Base-by-base conservation (phyloP, 805 yeast species). In the Lipomyces yamadae region DNA sequence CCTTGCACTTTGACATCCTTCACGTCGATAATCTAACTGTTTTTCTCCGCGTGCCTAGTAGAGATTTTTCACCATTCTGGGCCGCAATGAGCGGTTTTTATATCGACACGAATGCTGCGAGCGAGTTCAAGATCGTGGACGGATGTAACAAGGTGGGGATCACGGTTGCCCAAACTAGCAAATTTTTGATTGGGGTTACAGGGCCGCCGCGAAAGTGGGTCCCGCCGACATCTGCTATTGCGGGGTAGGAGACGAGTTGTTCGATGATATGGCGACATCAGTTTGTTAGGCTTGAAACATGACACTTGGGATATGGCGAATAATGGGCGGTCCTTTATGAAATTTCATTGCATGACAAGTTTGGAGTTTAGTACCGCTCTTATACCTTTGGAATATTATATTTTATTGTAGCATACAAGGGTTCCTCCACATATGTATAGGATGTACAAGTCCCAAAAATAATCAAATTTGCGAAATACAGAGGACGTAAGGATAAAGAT, bases 171-270 rank as follows among this genome's bases (percentile, higher is more conserved):
- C 5, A 58, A 29, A 35, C 66, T 3, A 50, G 69, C 32, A 50
- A 24, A 37, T 42, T 61, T 29, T 33, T 60, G 35, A 56, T 56
- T 7, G 64, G 63, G 7, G 60, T 67, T 15, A 63, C 45, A 3
- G 63, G 66, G 11, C 70, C 70, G 33, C 18, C 37, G 11, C 33
- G 70, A 45, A 60, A 11, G 52, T 67, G 70, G 70, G 42, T 10
- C 13, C 62, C 66, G 11, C 66, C 66, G 15, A 42, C 48, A 15
- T 8, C 48, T 1, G 7, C 48, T 4, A 42, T 5, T 13, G 7
- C 48, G 48, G 48, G n/a, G 24, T 42, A 42, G 48, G 15, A 18
- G 48, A 4, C 48, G n/a, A n/a, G 24, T 42, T 3, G 8, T 2
- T n/a, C 3, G 5, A 42, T 2, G 10, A 13, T 42, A 42, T 18